These are phyloP conservation scores for Canariomyces notabilis DNA, from an alignment of 2,329 filamentous ascomycete species.

Conservation along the genomic window DNA sequence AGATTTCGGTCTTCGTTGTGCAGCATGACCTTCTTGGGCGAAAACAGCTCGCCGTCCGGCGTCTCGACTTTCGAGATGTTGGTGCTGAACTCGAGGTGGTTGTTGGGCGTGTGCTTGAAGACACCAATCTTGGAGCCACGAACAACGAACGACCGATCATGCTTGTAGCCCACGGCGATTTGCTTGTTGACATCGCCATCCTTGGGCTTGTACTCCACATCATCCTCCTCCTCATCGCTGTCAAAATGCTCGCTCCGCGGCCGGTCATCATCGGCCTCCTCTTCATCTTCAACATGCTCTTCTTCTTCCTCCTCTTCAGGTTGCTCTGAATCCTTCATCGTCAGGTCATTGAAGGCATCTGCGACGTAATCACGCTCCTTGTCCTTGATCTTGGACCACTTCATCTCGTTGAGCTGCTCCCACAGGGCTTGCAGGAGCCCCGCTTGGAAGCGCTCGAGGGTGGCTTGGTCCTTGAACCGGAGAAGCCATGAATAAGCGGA, in stretches of 20 bases:
- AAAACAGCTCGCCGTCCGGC: conserved; percentile 79
- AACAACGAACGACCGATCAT: conserved; percentile 94
- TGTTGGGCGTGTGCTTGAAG: conserved; percentile 92
- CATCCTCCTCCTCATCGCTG: conserved; percentile 65
- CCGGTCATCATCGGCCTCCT: conserved; percentile 54
- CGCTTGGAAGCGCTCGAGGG: conserved; percentile 82
- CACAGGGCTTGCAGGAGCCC: conserved; percentile 93
- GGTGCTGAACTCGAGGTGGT: conserved; percentile 91
- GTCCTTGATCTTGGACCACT: conserved; percentile 91
- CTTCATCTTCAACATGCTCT: conserved; percentile 49
- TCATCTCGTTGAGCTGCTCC: conserved; percentile 91
- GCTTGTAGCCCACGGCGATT: conserved; percentile 92
- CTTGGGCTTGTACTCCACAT: conserved; percentile 64
- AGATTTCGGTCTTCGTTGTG: conserved; percentile 86
- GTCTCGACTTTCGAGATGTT: conserved; percentile 96
- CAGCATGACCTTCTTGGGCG: conserved; percentile 94
- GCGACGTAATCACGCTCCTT: conserved; percentile 90
- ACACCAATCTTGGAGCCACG: conserved; percentile 97
- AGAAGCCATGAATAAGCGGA: conserved; percentile 94
- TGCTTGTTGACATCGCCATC: conserved; percentile 84
- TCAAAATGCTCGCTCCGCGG: conserved; percentile 53
- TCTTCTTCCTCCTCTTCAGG: conserved; percentile 42
- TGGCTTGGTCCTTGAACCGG: conserved; percentile 78
- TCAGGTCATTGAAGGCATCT: conserved; percentile 90
- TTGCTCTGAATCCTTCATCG: conserved; percentile 72